Evolutionary conservation across 1,284 basidiomycete species (phyloP).

Genomic region (Cutaneotrichosporon cyanovorans): DNA sequence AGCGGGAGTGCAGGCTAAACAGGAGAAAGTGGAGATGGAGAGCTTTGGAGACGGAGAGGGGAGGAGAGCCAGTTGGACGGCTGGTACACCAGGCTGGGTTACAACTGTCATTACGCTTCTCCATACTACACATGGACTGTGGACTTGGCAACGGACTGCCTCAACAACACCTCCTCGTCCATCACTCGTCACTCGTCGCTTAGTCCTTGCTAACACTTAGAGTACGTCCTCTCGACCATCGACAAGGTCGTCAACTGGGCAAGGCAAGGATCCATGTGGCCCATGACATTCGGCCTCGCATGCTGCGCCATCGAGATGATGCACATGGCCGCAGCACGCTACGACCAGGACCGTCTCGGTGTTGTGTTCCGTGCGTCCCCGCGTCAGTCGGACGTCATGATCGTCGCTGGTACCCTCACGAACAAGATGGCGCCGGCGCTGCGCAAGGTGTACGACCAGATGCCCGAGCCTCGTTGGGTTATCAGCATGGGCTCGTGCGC

Average conservation of each 20-base stretch:
- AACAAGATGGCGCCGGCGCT: constrained; percentile 99
- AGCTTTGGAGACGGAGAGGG: too few relatives aligned
- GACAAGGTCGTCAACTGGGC: constrained; percentile 99
- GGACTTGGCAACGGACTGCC: background rate
- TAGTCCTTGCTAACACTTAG: constrained; percentile 50
- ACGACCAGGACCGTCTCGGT: constrained; percentile 96
- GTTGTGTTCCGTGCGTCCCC: constrained; percentile 98
- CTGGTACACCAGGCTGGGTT: too few relatives aligned
- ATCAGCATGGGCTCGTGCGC: constrained; percentile 99
- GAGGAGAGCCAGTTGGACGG: too few relatives aligned
- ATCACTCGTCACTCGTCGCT: too few relatives aligned
- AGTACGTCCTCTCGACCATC: constrained; percentile 91
- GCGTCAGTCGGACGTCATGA: constrained; percentile 98
- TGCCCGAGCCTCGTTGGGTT: constrained; percentile 96
- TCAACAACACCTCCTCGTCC: background rate
- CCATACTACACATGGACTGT: background rate
- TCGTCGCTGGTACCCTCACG: constrained; percentile 96
- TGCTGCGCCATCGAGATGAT: constrained; percentile 99
- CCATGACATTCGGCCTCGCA: constrained; percentile 96
- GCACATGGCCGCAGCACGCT: constrained; percentile 84
- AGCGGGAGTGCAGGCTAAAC: too few relatives aligned
- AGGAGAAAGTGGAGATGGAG: too few relatives aligned
- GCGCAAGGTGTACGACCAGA: constrained; percentile 92
- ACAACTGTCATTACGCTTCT: too few relatives aligned
- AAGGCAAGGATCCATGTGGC: constrained; percentile 97